Conservation (phyloP, 352 stramenopile genomes). For the Salisapilia sapeloensis region DNA sequence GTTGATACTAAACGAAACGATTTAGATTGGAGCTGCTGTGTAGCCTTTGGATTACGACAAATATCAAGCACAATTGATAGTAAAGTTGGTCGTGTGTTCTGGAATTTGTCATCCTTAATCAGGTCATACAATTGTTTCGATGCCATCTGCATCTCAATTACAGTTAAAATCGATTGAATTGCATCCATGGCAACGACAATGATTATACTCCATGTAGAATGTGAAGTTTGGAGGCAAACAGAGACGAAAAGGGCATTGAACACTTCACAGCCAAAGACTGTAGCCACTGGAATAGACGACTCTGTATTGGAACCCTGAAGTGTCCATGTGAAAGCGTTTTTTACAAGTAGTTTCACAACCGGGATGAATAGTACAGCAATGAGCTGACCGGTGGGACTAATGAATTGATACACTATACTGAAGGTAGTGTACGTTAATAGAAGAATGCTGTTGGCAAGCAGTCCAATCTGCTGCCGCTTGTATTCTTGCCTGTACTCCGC, state of each 20-base stretch:
- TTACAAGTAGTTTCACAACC: conserved; percentile 6
- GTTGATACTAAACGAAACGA: too few species aligned
- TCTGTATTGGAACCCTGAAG: too few species aligned
- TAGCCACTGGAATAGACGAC: conserved; percentile 7
- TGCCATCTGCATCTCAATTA: too few species aligned
- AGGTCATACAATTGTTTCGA: too few species aligned
- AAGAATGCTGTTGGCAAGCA: conserved; percentile 2
- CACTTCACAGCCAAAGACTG: conserved; percentile 9
- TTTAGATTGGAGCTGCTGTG: too few species aligned
- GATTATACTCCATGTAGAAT: conserved; percentile 6
- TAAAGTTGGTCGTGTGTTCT: too few species aligned
- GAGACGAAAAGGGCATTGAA: conserved; percentile 13
- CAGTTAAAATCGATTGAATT: too few species aligned
- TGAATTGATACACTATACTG: conserved; percentile 2
- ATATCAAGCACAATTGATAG: too few species aligned
- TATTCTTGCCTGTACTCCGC: conserved; percentile 2
- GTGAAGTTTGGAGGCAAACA: conserved; percentile 13
- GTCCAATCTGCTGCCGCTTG: conserved; percentile 2
- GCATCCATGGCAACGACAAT: conserved; percentile 8
- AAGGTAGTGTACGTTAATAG: conserved; percentile 6
- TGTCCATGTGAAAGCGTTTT: conserved; percentile 8
- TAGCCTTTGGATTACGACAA: too few species aligned
- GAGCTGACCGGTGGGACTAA: background rate
- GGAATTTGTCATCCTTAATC: too few species aligned
- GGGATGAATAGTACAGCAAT: conserved; percentile 5